Conservation (phyloP, 805 yeast species). For the Candida sanyiensis region DNA sequence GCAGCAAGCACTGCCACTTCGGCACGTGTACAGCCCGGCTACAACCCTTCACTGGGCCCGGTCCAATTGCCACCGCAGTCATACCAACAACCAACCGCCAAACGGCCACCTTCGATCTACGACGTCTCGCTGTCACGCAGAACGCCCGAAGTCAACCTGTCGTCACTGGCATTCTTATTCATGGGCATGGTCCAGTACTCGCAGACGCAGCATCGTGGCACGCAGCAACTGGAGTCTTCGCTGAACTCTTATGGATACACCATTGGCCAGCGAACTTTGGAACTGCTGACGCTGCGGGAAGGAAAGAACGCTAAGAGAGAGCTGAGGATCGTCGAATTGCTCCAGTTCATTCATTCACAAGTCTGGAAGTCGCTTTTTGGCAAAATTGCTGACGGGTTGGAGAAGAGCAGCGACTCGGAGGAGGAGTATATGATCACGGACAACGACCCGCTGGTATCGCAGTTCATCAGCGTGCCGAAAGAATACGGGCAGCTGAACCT, state of each 20-base stretch:
- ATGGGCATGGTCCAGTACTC: slow-evolving; percentile 65
- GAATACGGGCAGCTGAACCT: slow-evolving; percentile 76
- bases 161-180: slow-evolving; percentile 64
- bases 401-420: slow-evolving; percentile 62
- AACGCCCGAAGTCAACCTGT: slow-evolving; percentile 58
- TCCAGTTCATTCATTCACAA: slow-evolving; percentile 66
- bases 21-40: slow-evolving; percentile 15
- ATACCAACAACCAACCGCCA: slow-evolving; percentile 18
- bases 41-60: slow-evolving; percentile 27
- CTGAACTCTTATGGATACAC: slow-evolving; percentile 72
- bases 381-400: slow-evolving; percentile 65
- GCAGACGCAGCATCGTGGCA: slow-evolving; percentile 55
- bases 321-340: slow-evolving; percentile 54
- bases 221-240: slow-evolving; percentile 57
- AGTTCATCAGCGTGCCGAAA: slow-evolving; percentile 69
- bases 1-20: background rate
- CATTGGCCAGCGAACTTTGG: slow-evolving; percentile 67
- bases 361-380: slow-evolving; percentile 77
- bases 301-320: slow-evolving; percentile 66
- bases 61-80: slow-evolving; percentile 24
- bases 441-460: slow-evolving; percentile 63
- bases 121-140: slow-evolving; percentile 66
- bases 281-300: slow-evolving; percentile 62
- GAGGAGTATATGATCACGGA: slow-evolving; percentile 61
- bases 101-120: slow-evolving; percentile 36